phyloP scores from a whole-genome alignment of 306 rosid species.

The Lathyrus tuberosus region DNA sequence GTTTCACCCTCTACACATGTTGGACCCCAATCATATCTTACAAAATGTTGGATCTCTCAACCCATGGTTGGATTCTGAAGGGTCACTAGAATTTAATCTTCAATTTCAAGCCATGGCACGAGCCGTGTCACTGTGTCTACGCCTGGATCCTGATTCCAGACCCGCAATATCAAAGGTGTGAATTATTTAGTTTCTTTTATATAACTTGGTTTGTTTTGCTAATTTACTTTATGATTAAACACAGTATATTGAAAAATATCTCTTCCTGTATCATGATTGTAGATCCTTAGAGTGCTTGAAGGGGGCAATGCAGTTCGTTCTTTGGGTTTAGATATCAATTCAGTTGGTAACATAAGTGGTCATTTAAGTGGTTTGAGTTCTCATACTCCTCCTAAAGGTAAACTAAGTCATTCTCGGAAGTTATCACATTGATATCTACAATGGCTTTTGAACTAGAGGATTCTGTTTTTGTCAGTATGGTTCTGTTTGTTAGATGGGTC shows the following conservation, averaged over 20 bases:
- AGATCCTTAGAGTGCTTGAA: conserved; percentile 91
- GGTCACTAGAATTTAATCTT: conserved; percentile 61
- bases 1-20: conserved; percentile 60
- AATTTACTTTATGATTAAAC: conserved; percentile 10
- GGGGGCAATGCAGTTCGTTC: conserved; percentile 74
- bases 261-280: conserved; percentile 1
- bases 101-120: conserved; percentile 76
- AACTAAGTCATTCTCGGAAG: conserved; percentile 69
- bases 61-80: conserved; percentile 56
- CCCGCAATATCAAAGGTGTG: conserved; percentile 90
- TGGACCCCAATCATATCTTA: conserved; percentile 58
- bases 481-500: conserved; percentile 31
- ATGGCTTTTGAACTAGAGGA: conserved; percentile 32
- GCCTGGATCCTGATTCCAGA: conserved; percentile 76
- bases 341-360: conserved; percentile 78
- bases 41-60: conserved; percentile 62
- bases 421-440: conserved; percentile 70
- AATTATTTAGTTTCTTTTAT: conserved; percentile 11
- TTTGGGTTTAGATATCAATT: conserved; percentile 59
- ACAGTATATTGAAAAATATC: not conserved
- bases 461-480: conserved; percentile 24
- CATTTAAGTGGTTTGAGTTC: conserved; percentile 67
- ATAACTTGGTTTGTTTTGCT: conserved; percentile 7
- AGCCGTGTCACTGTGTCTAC: conserved; percentile 86
- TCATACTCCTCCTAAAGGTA: conserved; percentile 49